Percentiles rank a stretch among this genome's conserved stretches.
Conservation (phyloP, 1,284 basidiomycete species). For the Malassezia sp. region DNA sequence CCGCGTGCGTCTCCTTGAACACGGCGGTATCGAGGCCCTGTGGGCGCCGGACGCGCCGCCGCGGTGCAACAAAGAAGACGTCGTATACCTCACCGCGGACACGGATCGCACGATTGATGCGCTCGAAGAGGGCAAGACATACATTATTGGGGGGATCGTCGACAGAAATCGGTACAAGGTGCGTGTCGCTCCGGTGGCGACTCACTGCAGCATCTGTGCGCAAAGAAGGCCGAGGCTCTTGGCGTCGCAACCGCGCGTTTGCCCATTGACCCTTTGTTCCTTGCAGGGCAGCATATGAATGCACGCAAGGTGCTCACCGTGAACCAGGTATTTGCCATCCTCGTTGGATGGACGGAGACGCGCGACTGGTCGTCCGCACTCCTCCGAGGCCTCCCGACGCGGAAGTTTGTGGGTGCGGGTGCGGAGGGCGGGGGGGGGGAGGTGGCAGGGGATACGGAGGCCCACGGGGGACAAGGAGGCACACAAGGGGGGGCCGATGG, state of each 20-base stretch:
- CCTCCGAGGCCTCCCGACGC: conserved; percentile 70
- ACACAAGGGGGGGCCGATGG: too few relatives aligned
- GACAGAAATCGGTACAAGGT: conserved; percentile 97
- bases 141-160: conserved; percentile 90
- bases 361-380: conserved; percentile 49
- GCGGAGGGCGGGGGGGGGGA: too few relatives aligned
- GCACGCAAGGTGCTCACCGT: conserved; percentile 94
- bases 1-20: conserved; percentile 67
- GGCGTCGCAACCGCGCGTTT: conserved; percentile 74
- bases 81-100: conserved; percentile 87
- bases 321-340: conserved; percentile 86
- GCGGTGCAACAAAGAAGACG: conserved; percentile 3
- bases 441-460: too few relatives aligned
- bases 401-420: conserved; percentile 72
- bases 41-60: not conserved
- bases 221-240: conserved; percentile 67
- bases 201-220: conserved; percentile 64
- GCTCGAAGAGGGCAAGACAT: conserved; percentile 71
- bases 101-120: conserved; percentile 69
- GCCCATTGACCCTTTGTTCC: conserved; percentile 55
- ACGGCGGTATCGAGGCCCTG: conserved; percentile 44
- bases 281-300: conserved; percentile 50
- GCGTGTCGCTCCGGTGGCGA: too few relatives aligned
- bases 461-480: too few relatives aligned
- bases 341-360: conserved; percentile 64